Evolutionary conservation across 257 asterid species (phyloP), one percentile per base, ranked within the genome.

Genomic region (Solanum sejunctum): DNA sequence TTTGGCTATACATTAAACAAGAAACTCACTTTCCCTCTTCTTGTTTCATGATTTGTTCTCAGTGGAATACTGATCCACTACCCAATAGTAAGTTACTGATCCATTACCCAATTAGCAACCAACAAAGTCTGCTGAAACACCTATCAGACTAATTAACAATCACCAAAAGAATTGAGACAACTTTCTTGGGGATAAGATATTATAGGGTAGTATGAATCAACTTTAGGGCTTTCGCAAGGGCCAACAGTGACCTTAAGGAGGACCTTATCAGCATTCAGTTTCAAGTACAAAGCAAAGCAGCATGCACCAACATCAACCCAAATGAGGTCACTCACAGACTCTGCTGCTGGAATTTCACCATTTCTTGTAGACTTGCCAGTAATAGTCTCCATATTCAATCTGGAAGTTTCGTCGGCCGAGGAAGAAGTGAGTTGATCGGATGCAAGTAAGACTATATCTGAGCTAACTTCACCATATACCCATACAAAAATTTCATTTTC

Each of bases 161-260:
- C 43, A 64, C 43, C 49, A 28, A 28, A 32, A 80, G 28, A 79
- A 18, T 26, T 18, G 11, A 69, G 82, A 49, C 82, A 12, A 75
- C 61, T 49, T 49, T 47, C 28, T 47, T n/a, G 12, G 82, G 45
- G 82, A 10, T 23, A 75, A 49, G 45, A 49, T 49, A 75, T 49
- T 75, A 43, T 12, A 47, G 60, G 60, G 13, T 75, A 75, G 81
- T 49, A 49, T 21, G 15, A 23, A 75, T 75, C 45, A 96, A 98
- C 98, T 96, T 96, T 36, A 96, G 86, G 87, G 98, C 98, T 88
- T 96, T 96, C 11, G 97, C 92, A 86, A 96, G 97, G 75, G 97
- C 97, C 88, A 96, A 86, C 84, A 98, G 98, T 63, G 99, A 93
- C 67, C 89, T 89, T 95, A 86, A 88, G 89, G 86, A 93, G 67